Evolutionary conservation across 306 rosid species (phyloP), one percentile per base, ranked within the genome.

Genomic region (Prunus persica): DNA sequence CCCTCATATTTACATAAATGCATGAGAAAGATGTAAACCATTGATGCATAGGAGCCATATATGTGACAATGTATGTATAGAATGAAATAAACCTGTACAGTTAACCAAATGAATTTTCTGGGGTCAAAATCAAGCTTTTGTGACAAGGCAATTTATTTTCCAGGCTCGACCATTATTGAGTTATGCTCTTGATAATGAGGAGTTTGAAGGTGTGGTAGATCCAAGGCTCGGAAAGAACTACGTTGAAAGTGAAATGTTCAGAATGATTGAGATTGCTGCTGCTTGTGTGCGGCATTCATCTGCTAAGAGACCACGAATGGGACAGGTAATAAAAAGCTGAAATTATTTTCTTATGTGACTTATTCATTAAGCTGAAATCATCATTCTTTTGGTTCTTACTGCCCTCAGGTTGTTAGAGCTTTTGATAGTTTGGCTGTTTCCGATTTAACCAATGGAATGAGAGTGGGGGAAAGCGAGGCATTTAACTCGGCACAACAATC

Each of bases 131-230:
- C 43, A 20, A 49, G 55, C 78, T 76, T 82, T 85, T 18, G 64
- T 84, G 77, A 82, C 72, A 55, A 82, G 65, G 58, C 56, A 28
- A 72, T 70, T 47, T 43, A 62, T 78, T 56, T 83, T 82, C 86
- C 88, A 94, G 97, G 98, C 96, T 67, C 96, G 98, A 61, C 96
- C 96, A 16, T 75, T 90, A 69, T 85, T 95, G 79, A 82, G 87
- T 76, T 81, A 79, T 63, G 93, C 95, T 62, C 82, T 95, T 32
- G 91, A 92, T 34, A 83, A 67, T 61, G 89, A 80, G 70, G 91
- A 95, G 55, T 88, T 83, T 41, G 86, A 78, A 8, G 78, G 76
- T 30, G 76, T 95, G 82, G 82, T 77, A 71, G 98, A 94, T 80
- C 88, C 92, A 50, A 89, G 79, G 89, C 95, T 94, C 27, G 87